Percentiles rank a stretch among this genome's conserved stretches.
Conservation (phyloP, 106 monocot species). For the Ottelia alismoides region DNA sequence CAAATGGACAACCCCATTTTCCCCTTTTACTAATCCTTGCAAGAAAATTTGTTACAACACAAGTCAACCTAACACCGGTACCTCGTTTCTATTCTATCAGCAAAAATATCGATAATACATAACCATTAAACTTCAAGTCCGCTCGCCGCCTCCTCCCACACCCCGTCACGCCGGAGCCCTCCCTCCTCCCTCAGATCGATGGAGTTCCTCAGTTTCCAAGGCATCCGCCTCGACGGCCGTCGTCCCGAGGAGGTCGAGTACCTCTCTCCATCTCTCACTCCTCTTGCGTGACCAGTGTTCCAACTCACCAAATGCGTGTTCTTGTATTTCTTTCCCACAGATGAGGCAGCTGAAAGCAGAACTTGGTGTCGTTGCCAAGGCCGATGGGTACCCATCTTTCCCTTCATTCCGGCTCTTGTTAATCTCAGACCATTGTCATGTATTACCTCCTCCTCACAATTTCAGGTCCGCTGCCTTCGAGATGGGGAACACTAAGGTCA, state of each 20-base stretch:
- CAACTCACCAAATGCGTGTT: too few relatives aligned
- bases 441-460: neutral
- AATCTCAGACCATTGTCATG: neutral
- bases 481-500: slow-evolving; percentile 98
- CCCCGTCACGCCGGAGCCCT: too few relatives aligned
- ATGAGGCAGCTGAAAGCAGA: slow-evolving; percentile 87
- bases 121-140: too few relatives aligned
- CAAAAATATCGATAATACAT: too few relatives aligned
- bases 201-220: slow-evolving; percentile 79
- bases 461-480: slow-evolving; percentile 81
- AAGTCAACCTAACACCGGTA: too few relatives aligned
- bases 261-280: neutral
- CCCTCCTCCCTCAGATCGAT: slow-evolving; percentile 10
- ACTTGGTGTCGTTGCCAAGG: slow-evolving; percentile 68
- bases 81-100: too few relatives aligned
- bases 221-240: slow-evolving; percentile 81
- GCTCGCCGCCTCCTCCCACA: too few relatives aligned
- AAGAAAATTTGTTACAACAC: too few relatives aligned
- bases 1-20: too few relatives aligned
- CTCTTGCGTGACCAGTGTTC: too few relatives aligned
- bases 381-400: slow-evolving; percentile 44
- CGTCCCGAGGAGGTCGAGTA: slow-evolving; percentile 66
- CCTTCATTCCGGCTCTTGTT: neutral
- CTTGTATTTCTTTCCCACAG: slow-evolving; percentile 14
- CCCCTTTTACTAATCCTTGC: too few relatives aligned